phyloP scores from a whole-genome alignment of 345 rosid species.

The Citrus cavaleriei region DNA sequence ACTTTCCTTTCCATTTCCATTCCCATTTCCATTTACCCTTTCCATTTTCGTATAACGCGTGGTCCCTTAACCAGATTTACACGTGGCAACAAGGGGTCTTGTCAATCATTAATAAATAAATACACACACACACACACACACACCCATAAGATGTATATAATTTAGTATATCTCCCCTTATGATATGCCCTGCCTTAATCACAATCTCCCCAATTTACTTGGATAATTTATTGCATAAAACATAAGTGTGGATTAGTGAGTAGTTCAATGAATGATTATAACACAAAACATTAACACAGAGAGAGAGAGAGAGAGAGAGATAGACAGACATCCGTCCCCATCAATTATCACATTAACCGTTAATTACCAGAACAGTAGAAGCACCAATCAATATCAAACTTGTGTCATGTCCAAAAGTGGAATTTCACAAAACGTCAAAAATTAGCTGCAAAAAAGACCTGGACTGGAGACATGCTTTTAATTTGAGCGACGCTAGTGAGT shows the following conservation, averaged over 20 bases:
- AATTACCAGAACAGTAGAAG: too few relatives aligned
- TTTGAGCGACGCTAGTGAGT: neutral
- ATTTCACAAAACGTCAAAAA: neutral
- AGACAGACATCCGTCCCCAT: too few relatives aligned
- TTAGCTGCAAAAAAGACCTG: constrained; percentile 24
- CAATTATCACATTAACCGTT: too few relatives aligned
- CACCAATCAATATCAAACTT: neutral
- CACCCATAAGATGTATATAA: too few relatives aligned
- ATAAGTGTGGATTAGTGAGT: neutral
- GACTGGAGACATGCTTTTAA: constrained; percentile 22
- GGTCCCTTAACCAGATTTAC: neutral
- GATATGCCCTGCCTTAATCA: neutral
- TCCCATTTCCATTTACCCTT: neutral
- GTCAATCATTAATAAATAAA: neutral
- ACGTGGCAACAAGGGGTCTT: constrained; percentile 36
- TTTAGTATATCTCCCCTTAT: neutral
- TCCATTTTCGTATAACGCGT: neutral
- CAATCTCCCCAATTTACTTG: neutral
- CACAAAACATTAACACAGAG: neutral
- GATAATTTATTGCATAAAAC: neutral
- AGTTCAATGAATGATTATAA: neutral
- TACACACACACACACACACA: rapidly evolving
- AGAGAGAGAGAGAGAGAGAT: too few relatives aligned
- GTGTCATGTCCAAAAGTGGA: constrained; percentile 18
- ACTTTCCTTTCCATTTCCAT: neutral